Percentiles rank a stretch among this genome's conserved stretches.
Evolutionary conservation across 1,139 yeast genomes (phyloP).

Genomic region (Saccharomycopsis hybrid): DNA sequence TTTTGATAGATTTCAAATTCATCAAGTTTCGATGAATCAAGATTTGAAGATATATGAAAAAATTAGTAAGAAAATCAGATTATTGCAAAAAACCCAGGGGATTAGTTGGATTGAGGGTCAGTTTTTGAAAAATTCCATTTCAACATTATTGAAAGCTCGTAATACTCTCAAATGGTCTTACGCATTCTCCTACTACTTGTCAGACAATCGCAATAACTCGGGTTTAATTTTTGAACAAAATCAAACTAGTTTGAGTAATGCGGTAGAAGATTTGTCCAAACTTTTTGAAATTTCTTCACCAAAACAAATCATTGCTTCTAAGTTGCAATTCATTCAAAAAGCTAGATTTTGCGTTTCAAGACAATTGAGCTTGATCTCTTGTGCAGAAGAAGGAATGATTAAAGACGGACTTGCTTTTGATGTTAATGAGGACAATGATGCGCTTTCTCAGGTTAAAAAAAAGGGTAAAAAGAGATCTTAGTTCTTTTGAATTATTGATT

Average conservation of each 20-base stretch:
- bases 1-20: constrained; percentile 69
- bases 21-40: constrained; percentile 69
- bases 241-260: constrained; percentile 62
- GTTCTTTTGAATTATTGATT: too few relatives aligned
- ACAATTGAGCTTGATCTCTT: constrained; percentile 42
- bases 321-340: constrained; percentile 44
- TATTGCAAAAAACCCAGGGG: constrained; percentile 55
- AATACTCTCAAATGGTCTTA: constrained; percentile 87
- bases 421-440: background rate
- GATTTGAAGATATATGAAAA: constrained; percentile 59
- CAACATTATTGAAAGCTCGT: constrained; percentile 60
- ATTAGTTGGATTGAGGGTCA: constrained; percentile 90
- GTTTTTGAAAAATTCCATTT: constrained; percentile 68
- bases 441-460: background rate
- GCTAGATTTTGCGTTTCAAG: constrained; percentile 42
- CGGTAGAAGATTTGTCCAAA: constrained; percentile 76
- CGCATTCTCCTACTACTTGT: constrained; percentile 69
- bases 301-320: constrained; percentile 42
- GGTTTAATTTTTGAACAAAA: constrained; percentile 58
- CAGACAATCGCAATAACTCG: constrained; percentile 40
- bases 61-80: constrained; percentile 59
- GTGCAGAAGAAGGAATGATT: constrained; percentile 40
- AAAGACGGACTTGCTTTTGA: constrained; percentile 22
- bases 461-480: background rate
- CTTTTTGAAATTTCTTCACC: constrained; percentile 57